phyloP scores from a whole-genome alignment of 2,329 filamentous ascomycete species.

The Trichoderma simmonsii region DNA sequence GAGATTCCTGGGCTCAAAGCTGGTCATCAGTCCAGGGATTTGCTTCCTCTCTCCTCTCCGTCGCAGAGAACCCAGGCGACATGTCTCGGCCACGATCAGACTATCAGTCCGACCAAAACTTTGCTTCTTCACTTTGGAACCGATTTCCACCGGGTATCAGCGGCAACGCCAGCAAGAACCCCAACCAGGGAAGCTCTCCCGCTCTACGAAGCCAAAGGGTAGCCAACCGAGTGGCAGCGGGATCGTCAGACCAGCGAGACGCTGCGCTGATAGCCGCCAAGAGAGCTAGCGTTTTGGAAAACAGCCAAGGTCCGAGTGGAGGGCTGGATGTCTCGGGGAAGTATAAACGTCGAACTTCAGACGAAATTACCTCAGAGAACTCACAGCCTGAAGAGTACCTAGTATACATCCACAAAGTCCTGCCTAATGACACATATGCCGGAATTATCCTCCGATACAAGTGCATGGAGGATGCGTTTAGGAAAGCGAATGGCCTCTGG shows the following conservation, averaged over 20 bases:
- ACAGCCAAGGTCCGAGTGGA: constrained; percentile 57
- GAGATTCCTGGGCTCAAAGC: constrained; percentile 50
- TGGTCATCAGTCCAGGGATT: constrained; percentile 57
- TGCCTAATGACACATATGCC: constrained; percentile 79
- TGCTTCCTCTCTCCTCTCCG: constrained; percentile 43
- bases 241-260: constrained; percentile 52
- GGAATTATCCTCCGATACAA: constrained; percentile 88
- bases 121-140: constrained; percentile 21
- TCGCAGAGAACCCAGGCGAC: constrained; percentile 24
- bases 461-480: constrained; percentile 77
- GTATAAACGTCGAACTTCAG: constrained; percentile 66
- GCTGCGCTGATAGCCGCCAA: constrained; percentile 53
- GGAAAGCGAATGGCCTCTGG: constrained; percentile 91
- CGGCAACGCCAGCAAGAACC: constrained; percentile 8
- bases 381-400: constrained; percentile 70
- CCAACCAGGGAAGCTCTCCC: constrained; percentile 47
- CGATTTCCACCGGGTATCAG: constrained; percentile 23
- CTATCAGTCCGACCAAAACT: background rate
- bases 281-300: constrained; percentile 59
- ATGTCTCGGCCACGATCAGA: constrained; percentile 25
- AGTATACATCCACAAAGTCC: constrained; percentile 86
- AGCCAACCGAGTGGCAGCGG: constrained; percentile 51
- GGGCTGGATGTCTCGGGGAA: constrained; percentile 53
- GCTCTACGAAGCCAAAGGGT: constrained; percentile 41
- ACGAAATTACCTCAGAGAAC: constrained; percentile 52